Conservation (phyloP, 2,329 filamentous ascomycete species). For the Cercospora sesami region DNA sequence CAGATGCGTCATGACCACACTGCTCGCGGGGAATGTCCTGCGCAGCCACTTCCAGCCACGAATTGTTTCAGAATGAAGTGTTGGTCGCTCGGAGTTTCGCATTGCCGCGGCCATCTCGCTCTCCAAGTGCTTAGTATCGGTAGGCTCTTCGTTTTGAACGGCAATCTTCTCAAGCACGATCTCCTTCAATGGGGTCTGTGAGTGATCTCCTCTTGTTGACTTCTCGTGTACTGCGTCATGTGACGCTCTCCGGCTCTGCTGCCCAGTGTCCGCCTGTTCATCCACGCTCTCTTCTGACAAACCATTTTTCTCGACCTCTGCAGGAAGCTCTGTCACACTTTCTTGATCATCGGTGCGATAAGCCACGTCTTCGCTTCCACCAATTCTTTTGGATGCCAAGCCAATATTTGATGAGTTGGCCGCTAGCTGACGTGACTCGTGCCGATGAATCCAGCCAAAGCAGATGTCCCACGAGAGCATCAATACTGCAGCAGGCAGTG, state of each 20-base stretch:
- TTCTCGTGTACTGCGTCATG: too few species aligned
- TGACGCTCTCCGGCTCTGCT: neutral
- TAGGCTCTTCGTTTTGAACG: too few species aligned
- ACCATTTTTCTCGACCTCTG: neutral
- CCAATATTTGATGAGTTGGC: neutral
- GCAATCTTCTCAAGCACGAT: neutral
- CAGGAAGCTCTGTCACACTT: neutral
- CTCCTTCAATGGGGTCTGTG: neutral
- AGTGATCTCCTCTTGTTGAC: neutral
- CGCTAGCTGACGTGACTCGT: slow-evolving; percentile 64
- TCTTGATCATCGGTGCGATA: neutral
- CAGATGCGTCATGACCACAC: slow-evolving; percentile 64
- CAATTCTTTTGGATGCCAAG: neutral
- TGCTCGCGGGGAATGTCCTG: slow-evolving; percentile 69
- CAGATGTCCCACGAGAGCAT: slow-evolving; percentile 68
- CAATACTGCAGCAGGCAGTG: slow-evolving; percentile 65
- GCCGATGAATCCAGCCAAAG: slow-evolving; percentile 63
- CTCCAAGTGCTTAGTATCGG: neutral
- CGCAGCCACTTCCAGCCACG: slow-evolving; percentile 58
- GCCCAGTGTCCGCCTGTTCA: neutral
- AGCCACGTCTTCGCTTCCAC: neutral
- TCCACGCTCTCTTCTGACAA: neutral
- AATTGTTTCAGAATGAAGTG: neutral
- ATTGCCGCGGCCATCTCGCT: neutral
- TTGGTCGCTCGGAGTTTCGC: neutral